Evolutionary conservation across 2,329 filamentous ascomycete species (phyloP).

Genomic region (Geosmithia flava): DNA sequence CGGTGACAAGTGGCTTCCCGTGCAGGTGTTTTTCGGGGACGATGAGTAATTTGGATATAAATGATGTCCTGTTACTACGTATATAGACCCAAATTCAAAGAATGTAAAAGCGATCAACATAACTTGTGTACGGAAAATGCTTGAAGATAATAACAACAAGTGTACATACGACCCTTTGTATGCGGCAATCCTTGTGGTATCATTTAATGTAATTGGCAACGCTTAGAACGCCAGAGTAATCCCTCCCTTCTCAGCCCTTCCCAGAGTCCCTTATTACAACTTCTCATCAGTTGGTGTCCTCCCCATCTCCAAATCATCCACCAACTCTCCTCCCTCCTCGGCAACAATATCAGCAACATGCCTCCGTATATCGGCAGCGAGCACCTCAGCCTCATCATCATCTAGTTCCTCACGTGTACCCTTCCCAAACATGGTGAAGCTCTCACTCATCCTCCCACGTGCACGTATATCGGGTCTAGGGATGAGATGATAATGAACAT

Average conservation of each 20-base stretch:
- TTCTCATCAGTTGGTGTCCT: conserved; percentile 14
- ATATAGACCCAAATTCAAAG: too few relatives aligned
- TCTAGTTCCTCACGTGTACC: conserved; percentile 63
- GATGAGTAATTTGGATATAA: conserved; percentile 68
- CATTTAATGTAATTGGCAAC: too few relatives aligned
- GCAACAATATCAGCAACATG: conserved; percentile 34
- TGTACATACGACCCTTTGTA: too few relatives aligned
- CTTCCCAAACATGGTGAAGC: conserved; percentile 74
- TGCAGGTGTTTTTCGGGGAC: conserved; percentile 74
- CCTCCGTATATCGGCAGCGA: conserved; percentile 43
- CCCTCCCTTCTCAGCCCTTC: neutral
- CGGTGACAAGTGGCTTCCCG: conserved; percentile 58
- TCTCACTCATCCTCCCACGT: conserved; percentile 40
- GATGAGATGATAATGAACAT: conserved; percentile 92
- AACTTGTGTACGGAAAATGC: too few relatives aligned
- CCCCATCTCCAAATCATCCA: conserved; percentile 3
- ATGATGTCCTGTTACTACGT: too few relatives aligned
- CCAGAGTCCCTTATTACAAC: conserved; percentile 18
- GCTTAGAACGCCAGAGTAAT: too few relatives aligned
- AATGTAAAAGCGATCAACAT: too few relatives aligned
- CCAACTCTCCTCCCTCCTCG: conserved; percentile 21
- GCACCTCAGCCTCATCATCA: conserved; percentile 53
- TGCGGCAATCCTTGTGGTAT: neutral
- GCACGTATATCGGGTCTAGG: conserved; percentile 60
- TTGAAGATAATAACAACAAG: too few relatives aligned